Conservation (phyloP, 2,329 filamentous ascomycete species). For the Diaporthe vaccinii region DNA sequence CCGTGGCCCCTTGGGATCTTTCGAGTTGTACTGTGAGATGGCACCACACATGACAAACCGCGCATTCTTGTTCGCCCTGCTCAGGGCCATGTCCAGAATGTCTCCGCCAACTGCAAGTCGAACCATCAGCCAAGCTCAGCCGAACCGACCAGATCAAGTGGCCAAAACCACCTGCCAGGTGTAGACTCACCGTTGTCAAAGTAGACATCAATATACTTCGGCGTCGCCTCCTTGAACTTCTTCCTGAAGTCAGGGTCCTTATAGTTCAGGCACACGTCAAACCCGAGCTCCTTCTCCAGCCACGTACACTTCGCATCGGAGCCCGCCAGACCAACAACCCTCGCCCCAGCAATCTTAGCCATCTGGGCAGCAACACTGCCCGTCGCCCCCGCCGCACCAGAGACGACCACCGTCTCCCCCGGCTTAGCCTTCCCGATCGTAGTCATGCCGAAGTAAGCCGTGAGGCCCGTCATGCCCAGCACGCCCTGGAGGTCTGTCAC, state of each 20-base stretch:
- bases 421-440: conserved; percentile 72
- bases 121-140: conserved; percentile 9
- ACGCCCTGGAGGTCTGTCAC: conserved; percentile 68
- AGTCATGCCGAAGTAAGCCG: conserved; percentile 76
- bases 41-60: conserved; percentile 79
- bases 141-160: not conserved
- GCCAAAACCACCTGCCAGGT: not conserved
- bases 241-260: conserved; percentile 72
- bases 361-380: conserved; percentile 77
- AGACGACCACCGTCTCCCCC: conserved; percentile 77
- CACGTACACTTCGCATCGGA: conserved; percentile 71
- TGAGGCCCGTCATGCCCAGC: conserved; percentile 72
- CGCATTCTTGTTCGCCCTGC: conserved; percentile 70
- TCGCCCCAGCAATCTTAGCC: conserved; percentile 71
- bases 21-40: conserved; percentile 41
- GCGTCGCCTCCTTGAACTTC: conserved; percentile 73
- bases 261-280: conserved; percentile 78
- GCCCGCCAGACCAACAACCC: conserved; percentile 69
- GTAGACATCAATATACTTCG: conserved; percentile 75
- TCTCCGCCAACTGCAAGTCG: conserved; percentile 70
- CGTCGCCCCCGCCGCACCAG: conserved; percentile 76
- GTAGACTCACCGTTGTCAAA: conserved; percentile 70
- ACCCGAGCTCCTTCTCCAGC: conserved; percentile 71
- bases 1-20: conserved; percentile 36
- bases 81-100: conserved; percentile 76